These are phyloP conservation scores for Lithocarpus polystachyus DNA, from an alignment of 306 rosid species.

Conservation along the genomic window DNA sequence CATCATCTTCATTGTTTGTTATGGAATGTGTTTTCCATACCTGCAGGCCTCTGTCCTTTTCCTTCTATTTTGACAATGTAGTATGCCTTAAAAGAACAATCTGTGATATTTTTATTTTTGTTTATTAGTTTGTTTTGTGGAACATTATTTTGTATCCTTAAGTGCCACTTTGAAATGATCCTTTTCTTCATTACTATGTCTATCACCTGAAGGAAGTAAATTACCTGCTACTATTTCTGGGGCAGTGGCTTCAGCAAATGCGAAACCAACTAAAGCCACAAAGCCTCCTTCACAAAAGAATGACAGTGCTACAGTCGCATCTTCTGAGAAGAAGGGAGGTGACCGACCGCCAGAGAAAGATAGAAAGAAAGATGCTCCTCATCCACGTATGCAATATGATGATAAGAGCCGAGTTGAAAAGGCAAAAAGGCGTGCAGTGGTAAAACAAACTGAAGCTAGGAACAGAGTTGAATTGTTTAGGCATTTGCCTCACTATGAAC, in stretches of 20 bases:
- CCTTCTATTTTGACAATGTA: neutral
- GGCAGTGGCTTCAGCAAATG: constrained; percentile 22
- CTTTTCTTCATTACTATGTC: constrained; percentile 14
- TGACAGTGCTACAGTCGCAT: constrained; percentile 45
- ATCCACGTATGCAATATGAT: constrained; percentile 65
- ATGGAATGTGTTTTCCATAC: neutral
- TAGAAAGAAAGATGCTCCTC: constrained; percentile 65
- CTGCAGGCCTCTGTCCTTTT: neutral
- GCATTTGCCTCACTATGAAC: constrained; percentile 66
- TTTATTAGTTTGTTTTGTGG: neutral
- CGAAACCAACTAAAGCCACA: constrained; percentile 38
- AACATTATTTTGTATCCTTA: constrained; percentile 3
- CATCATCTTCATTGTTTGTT: neutral
- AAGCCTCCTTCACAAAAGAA: constrained; percentile 36
- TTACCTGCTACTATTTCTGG: constrained; percentile 34
- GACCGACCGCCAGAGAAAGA: constrained; percentile 51
- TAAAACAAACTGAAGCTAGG: constrained; percentile 59
- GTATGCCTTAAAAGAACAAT: neutral
- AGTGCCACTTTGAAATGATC: neutral
- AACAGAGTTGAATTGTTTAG: constrained; percentile 61
- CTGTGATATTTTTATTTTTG: neutral
- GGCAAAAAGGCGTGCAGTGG: constrained; percentile 60
- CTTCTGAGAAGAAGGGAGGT: constrained; percentile 48
- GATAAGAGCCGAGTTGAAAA: constrained; percentile 57
- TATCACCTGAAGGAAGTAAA: constrained; percentile 45